A percentile compares a stretch with the other conserved stretches of the same genome.
Conservation (phyloP, 306 rosid genomes). For the Lagenaria siceraria region DNA sequence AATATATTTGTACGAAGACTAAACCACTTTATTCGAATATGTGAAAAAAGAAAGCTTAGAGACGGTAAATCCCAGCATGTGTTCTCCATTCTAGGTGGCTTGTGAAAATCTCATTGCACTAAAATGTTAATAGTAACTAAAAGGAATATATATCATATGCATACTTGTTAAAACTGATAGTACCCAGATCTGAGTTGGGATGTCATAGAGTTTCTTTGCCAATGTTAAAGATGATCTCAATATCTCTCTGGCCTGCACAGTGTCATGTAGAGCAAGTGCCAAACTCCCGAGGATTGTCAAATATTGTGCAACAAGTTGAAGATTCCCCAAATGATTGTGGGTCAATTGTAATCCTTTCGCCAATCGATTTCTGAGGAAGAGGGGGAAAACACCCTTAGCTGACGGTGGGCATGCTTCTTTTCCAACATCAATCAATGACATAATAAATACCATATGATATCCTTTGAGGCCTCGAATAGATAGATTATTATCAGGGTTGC, state of each 20-base stretch:
- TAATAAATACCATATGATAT: not conserved
- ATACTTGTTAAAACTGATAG: conserved; percentile 85
- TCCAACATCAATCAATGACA: not conserved
- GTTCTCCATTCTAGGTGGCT: not conserved
- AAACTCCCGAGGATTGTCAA: conserved; percentile 89
- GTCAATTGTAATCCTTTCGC: conserved; percentile 97
- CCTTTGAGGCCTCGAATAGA: not conserved
- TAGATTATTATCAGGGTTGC: not conserved
- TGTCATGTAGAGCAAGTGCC: conserved; percentile 78
- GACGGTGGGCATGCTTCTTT: not conserved
- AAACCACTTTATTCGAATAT: not conserved
- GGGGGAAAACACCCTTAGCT: not conserved
- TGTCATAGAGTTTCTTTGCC: conserved; percentile 90
- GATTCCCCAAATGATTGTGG: conserved; percentile 79
- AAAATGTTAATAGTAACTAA: not conserved
- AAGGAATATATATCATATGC: not conserved
- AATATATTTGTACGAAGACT: not conserved
- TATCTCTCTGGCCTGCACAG: conserved; percentile 89
- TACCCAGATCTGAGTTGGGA: conserved; percentile 94
- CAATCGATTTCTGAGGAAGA: conserved; percentile 54
- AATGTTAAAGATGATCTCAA: conserved; percentile 85
- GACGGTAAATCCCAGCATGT: not conserved
- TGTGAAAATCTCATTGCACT: not conserved
- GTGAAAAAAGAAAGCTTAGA: not conserved
- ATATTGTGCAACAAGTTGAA: conserved; percentile 89